Conservation (phyloP, 2,329 filamentous ascomycete genomes). For the Pestalotiopsis sp. region DNA sequence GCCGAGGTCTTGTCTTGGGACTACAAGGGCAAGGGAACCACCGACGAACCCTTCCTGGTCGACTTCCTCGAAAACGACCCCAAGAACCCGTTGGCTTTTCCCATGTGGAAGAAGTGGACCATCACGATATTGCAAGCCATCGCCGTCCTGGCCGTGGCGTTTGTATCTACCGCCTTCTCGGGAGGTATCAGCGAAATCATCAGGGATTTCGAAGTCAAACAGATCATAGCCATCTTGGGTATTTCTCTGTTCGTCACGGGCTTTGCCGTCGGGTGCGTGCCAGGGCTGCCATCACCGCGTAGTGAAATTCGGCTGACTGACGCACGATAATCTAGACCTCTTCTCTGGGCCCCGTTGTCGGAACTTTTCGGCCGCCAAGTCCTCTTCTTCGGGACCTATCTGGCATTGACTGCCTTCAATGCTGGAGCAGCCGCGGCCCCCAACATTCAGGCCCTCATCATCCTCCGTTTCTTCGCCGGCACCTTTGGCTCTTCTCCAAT, state of each 20-base stretch:
- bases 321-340: constrained; percentile 35
- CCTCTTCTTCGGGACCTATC: constrained; percentile 58
- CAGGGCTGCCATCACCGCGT: background rate
- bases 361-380: constrained; percentile 61
- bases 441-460: constrained; percentile 57
- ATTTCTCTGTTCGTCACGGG: background rate
- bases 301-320: background rate
- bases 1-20: background rate
- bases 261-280: background rate
- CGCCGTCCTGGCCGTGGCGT: background rate
- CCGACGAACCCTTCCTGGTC: background rate
- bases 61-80: background rate
- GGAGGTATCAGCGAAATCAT: background rate
- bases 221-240: background rate
- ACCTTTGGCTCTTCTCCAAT: constrained; percentile 58
- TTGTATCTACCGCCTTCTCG: background rate
- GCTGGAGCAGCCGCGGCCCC: constrained; percentile 56
- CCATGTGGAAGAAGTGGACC: background rate
- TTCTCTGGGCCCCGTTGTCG: constrained; percentile 68
- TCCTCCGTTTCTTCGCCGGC: constrained; percentile 66
- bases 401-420: constrained; percentile 59
- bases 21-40: background rate
- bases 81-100: background rate
- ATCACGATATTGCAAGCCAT: background rate
- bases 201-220: background rate